Evolutionary conservation across 2,329 filamentous ascomycete genomes (phyloP).

Genomic region (Colletotrichum simmondsii): DNA sequence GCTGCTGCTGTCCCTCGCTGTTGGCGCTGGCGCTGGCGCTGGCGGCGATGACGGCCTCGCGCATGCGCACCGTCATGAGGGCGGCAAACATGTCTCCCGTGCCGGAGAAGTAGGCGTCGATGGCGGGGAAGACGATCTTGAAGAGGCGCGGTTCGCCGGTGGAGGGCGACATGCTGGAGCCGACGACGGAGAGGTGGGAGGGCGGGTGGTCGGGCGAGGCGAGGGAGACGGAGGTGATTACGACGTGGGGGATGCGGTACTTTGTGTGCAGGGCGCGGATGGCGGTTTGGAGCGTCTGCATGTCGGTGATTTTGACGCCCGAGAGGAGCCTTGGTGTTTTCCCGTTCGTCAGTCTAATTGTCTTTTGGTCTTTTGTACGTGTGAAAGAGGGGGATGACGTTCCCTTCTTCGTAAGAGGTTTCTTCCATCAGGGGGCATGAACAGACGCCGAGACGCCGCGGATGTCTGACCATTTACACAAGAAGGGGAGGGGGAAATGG

Average conservation of each 20-base stretch:
- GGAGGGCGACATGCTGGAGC: constrained; percentile 69
- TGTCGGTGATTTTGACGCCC: constrained; percentile 83
- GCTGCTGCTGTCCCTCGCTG: background rate
- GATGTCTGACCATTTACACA: background rate
- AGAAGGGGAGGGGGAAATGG: background rate
- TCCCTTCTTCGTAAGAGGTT: no score
- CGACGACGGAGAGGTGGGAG: constrained; percentile 75
- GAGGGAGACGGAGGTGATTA: constrained; percentile 90
- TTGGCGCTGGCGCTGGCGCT: constrained; percentile 39
- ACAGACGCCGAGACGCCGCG: background rate
- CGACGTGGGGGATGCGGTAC: constrained; percentile 84
- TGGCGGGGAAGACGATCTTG: constrained; percentile 84
- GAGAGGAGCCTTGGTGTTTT: constrained; percentile 75
- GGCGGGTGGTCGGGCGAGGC: constrained; percentile 61
- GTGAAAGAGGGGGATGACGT: no score
- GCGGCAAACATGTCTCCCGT: constrained; percentile 99
- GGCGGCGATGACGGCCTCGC: constrained; percentile 75
- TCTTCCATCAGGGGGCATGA: background rate
- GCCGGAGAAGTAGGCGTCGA: constrained; percentile 95
- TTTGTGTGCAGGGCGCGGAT: constrained; percentile 81
- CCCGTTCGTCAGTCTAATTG: background rate
- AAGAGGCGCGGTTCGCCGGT: constrained; percentile 81
- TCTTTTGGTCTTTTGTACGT: no score
- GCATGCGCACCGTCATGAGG: constrained; percentile 85
- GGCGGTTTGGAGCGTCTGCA: constrained; percentile 77